Conservation (phyloP, 129 eudicot species). For the Escallonia rubra region DNA sequence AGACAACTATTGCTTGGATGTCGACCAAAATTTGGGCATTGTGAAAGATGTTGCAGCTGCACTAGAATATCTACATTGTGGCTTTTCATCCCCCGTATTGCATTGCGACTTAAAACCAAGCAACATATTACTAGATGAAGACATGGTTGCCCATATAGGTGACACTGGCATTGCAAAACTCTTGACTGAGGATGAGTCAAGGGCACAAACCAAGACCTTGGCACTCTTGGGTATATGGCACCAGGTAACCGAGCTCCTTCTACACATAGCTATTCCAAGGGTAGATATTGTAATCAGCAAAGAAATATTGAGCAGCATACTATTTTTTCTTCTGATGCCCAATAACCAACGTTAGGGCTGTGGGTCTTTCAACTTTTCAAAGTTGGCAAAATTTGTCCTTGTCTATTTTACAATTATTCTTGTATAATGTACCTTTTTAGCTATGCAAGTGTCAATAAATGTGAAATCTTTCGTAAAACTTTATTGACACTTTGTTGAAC, state of each 20-base stretch:
- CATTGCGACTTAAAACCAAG: conserved; percentile 31
- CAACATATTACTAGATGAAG: conserved; percentile 19
- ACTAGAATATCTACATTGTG: conserved; percentile 16
- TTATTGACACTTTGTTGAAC: no score
- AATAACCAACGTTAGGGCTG: no score
- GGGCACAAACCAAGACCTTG: conserved; percentile 21
- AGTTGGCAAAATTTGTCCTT: no score
- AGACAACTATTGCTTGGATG: neutral
- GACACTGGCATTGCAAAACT: conserved; percentile 24
- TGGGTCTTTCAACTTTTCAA: no score
- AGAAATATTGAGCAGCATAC: no score
- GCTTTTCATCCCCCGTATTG: conserved; percentile 6
- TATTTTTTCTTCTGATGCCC: no score
- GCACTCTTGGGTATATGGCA: conserved; percentile 25
- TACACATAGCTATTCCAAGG: no score
- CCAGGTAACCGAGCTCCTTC: conserved; percentile 14
- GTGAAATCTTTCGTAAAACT: no score
- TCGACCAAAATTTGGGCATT: conserved; percentile 3
- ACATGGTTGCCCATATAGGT: conserved; percentile 16
- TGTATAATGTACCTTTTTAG: no score
- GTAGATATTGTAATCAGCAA: no score
- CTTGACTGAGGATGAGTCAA: conserved; percentile 6
- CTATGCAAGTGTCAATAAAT: no score
- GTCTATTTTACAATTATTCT: no score
- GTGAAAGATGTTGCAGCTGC: conserved; percentile 22